Percentiles rank a stretch among this genome's conserved stretches.
Evolutionary conservation across 257 asterid genomes (phyloP).

Genomic region (Solanum medicagineum): DNA sequence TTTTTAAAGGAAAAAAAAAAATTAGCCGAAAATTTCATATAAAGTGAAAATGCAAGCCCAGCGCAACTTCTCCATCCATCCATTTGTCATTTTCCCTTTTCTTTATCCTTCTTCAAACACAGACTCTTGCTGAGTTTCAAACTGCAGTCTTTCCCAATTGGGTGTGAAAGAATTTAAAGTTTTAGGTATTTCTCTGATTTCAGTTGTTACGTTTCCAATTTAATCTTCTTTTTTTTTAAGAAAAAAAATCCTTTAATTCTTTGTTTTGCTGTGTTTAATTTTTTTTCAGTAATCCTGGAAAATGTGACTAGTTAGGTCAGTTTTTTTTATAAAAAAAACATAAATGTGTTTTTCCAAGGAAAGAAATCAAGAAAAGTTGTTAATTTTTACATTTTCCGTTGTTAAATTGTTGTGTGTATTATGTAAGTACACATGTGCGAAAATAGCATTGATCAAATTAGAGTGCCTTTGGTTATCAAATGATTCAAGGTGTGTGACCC

Average conservation of each 20-base stretch:
- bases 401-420: too few relatives aligned
- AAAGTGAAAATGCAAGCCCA: background rate
- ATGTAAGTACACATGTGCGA: too few relatives aligned
- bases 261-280: background rate
- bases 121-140: background rate
- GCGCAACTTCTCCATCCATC: background rate
- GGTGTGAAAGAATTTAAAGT: background rate
- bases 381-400: background rate
- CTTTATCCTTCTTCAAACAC: background rate
- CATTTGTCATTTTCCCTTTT: background rate
- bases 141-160: background rate
- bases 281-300: background rate
- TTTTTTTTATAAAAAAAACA: background rate
- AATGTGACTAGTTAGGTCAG: background rate
- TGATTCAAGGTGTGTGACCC: background rate
- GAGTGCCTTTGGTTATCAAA: too few relatives aligned
- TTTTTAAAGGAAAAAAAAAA: accelerated
- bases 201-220: background rate
- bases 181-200: background rate
- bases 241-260: background rate
- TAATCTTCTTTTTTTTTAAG: background rate
- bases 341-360: background rate
- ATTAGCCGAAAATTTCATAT: too few relatives aligned
- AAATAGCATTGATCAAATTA: too few relatives aligned
- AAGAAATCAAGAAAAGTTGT: background rate